Evolutionary conservation across 139 green algal genomes (phyloP).

Genomic region (Auxenochlorella pyrenoidosa): DNA sequence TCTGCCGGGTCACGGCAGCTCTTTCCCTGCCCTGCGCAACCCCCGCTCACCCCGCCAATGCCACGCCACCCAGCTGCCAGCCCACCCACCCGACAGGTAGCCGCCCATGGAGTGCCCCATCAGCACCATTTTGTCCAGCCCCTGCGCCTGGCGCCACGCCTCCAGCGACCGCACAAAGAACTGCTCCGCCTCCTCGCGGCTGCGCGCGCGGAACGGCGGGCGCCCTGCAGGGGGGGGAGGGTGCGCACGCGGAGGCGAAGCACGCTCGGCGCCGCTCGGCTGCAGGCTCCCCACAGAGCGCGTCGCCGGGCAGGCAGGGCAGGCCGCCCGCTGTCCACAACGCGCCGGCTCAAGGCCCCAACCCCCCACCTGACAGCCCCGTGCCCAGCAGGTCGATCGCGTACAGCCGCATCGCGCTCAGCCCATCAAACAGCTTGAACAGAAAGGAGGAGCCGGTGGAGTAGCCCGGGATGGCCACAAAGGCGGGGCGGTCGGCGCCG

Average conservation of each 20-base stretch:
- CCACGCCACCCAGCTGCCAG: too few relatives aligned
- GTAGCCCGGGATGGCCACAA: conserved; percentile 62
- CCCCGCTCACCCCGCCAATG: too few relatives aligned
- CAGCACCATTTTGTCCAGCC: conserved; percentile 76
- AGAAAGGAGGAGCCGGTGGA: conserved; percentile 11
- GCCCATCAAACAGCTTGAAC: conserved; percentile 22
- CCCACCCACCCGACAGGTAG: conserved; percentile 68
- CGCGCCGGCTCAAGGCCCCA: neutral
- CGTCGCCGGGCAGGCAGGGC: neutral
- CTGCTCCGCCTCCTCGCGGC: conserved; percentile 69
- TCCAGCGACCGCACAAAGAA: conserved; percentile 85
- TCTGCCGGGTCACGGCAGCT: too few relatives aligned
- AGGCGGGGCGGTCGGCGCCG: conserved; percentile 12
- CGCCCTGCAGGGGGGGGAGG: conserved; percentile 55
- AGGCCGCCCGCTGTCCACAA: neutral
- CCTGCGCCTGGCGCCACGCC: conserved; percentile 68
- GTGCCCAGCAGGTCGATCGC: conserved; percentile 88
- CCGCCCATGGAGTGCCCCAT: conserved; percentile 87
- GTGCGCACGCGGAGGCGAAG: neutral
- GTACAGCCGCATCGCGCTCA: conserved; percentile 69
- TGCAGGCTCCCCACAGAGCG: neutral
- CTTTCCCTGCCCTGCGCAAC: too few relatives aligned
- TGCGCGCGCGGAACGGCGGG: conserved; percentile 70
- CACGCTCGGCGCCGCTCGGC: neutral
- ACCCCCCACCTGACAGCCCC: conserved; percentile 70